phyloP scores from a whole-genome alignment of 2,329 filamentous ascomycete genomes.

The Clonostachys chloroleuca region DNA sequence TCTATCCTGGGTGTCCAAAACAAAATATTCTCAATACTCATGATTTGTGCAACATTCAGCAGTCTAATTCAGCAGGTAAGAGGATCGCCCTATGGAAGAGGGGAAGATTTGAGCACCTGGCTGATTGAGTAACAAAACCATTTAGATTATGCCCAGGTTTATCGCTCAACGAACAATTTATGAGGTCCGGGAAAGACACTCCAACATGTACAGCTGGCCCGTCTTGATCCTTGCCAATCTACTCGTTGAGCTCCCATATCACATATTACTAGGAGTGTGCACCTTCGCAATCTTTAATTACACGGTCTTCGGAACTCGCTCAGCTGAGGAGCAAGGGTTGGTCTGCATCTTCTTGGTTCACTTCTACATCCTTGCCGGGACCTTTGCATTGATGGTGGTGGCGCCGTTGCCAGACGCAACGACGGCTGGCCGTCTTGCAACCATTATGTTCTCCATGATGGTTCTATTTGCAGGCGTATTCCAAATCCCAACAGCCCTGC shows the following conservation, averaged over 20 bases:
- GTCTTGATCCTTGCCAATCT: conserved; percentile 82
- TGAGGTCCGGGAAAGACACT: conserved; percentile 79
- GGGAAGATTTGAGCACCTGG: too few species aligned
- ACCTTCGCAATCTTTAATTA: conserved; percentile 49
- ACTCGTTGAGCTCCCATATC: conserved; percentile 80
- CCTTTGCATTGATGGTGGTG: conserved; percentile 50
- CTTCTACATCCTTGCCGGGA: background rate
- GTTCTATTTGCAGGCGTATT: conserved; percentile 26
- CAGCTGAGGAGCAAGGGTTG: conserved; percentile 24
- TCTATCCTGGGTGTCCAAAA: conserved; percentile 67
- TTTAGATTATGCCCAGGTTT: conserved; percentile 64
- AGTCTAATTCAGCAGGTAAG: conserved; percentile 63
- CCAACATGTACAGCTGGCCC: conserved; percentile 80
- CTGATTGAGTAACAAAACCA: too few species aligned
- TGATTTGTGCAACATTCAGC: conserved; percentile 62
- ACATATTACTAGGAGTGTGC: conserved; percentile 20
- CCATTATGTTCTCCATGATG: background rate
- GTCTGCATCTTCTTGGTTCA: conserved; percentile 68
- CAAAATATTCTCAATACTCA: conserved; percentile 68
- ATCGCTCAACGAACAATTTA: conserved; percentile 77
- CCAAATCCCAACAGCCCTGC: conserved; percentile 55
- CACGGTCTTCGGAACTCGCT: conserved; percentile 53
- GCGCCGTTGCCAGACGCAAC: conserved; percentile 61
- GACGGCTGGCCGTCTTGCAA: background rate
- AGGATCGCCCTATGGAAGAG: too few species aligned